phyloP scores from a whole-genome alignment of 2,329 filamentous ascomycete genomes.

The Cladosporium cucumerinum region DNA sequence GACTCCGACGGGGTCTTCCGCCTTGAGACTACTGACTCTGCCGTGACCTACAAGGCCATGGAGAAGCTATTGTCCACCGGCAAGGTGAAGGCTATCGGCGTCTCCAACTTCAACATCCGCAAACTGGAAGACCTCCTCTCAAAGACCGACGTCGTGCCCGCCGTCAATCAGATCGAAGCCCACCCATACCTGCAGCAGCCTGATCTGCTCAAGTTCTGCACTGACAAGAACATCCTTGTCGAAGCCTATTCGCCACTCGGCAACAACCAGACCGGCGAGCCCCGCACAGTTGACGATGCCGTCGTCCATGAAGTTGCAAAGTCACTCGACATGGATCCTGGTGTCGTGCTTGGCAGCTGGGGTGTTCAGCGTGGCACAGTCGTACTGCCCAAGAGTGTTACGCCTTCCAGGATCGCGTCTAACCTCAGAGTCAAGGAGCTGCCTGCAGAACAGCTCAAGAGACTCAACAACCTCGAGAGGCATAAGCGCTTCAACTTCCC shows the following conservation, averaged over 20 bases:
- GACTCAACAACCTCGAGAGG: slow-evolving; percentile 41
- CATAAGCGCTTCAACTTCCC: slow-evolving; percentile 47
- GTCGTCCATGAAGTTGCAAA: slow-evolving; percentile 41
- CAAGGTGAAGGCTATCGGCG: slow-evolving; percentile 61
- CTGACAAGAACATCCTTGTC: slow-evolving; percentile 49
- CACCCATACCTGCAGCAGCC: slow-evolving; percentile 67
- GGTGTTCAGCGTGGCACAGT: slow-evolving; percentile 45
- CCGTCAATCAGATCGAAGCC: slow-evolving; percentile 49
- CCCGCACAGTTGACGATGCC: slow-evolving; percentile 41
- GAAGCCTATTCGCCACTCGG: slow-evolving; percentile 51
- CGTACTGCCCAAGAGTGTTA: slow-evolving; percentile 51
- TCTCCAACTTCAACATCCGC: slow-evolving; percentile 67
- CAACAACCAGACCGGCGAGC: slow-evolving; percentile 48
- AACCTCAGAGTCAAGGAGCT: slow-evolving; percentile 32
- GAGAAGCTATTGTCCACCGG: slow-evolving; percentile 22
- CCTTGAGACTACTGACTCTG: slow-evolving; percentile 33
- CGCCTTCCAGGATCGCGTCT: slow-evolving; percentile 24
- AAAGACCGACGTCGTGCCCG: slow-evolving; percentile 49
- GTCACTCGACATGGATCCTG: slow-evolving; percentile 41
- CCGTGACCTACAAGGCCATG: slow-evolving; percentile 20
- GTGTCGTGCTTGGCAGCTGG: slow-evolving; percentile 50
- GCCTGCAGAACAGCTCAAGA: slow-evolving; percentile 35
- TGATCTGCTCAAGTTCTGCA: slow-evolving; percentile 51
- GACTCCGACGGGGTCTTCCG: slow-evolving; percentile 39
- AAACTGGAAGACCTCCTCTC: slow-evolving; percentile 49